A percentile compares a stretch with the other conserved stretches of the same genome.
Conservation (phyloP, 495 filamentous ascomycete species). For the Achaetomiella virescens region DNA sequence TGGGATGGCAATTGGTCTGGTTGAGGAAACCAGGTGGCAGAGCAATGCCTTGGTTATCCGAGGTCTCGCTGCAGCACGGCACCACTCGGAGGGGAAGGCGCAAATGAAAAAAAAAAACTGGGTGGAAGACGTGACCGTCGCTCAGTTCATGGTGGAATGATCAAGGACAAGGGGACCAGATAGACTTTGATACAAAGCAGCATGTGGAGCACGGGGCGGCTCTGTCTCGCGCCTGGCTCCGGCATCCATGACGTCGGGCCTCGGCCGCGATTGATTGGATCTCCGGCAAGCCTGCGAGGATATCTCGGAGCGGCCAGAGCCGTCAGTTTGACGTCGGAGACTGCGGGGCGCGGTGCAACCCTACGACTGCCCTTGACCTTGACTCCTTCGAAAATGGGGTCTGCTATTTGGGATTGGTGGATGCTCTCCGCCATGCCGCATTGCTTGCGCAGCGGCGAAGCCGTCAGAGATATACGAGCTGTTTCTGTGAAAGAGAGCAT, state of each 20-base stretch:
- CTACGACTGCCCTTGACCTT: too few relatives aligned
- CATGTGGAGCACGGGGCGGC: slow-evolving; percentile 20
- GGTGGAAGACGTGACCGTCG: not conserved
- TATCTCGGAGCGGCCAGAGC: slow-evolving; percentile 15
- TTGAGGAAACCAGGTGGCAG: not conserved
- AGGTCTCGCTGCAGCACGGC: slow-evolving; percentile 4
- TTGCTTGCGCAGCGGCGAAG: too few relatives aligned
- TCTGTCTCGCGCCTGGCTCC: slow-evolving; percentile 16
- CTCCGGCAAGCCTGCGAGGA: slow-evolving; percentile 15
- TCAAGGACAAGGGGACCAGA: slow-evolving; percentile 1
- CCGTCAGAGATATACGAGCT: too few relatives aligned
- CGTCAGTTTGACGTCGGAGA: not conserved
- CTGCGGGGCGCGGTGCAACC: not conserved
- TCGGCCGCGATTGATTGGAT: slow-evolving; percentile 23
- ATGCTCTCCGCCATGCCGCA: too few relatives aligned
- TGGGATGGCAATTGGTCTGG: slow-evolving; percentile 22
- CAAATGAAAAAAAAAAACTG: not conserved
- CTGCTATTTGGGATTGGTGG: not conserved
- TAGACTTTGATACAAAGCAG: slow-evolving; percentile 20
- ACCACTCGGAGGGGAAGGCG: not conserved
- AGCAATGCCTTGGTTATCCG: slow-evolving; percentile 25
- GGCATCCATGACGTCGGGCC: slow-evolving; percentile 17
- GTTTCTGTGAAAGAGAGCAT: too few relatives aligned
- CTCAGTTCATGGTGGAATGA: slow-evolving; percentile 15
- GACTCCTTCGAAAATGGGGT: too few relatives aligned